phyloP scores from a whole-genome alignment of 371 early-diverging fungal species.

The Globomyces sp. region DNA sequence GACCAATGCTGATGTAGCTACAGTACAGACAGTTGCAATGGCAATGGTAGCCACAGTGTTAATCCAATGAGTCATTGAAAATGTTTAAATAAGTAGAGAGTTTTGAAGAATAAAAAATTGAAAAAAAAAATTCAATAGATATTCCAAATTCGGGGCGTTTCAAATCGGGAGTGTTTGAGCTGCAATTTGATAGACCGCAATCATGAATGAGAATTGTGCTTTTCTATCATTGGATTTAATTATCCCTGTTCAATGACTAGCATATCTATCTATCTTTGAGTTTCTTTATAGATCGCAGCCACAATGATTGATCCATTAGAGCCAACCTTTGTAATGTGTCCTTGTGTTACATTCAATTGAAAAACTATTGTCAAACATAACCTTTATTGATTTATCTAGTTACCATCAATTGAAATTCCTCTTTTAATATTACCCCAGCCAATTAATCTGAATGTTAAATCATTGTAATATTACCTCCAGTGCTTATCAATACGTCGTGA shows the following conservation, averaged over 20 bases:
- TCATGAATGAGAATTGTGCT: no score
- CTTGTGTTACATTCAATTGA: not conserved
- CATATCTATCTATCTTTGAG: not conserved
- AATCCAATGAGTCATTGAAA: no score
- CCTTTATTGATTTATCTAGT: conserved; percentile 11
- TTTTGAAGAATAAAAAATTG: no score
- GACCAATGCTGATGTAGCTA: conserved; percentile 6
- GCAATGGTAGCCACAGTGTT: not conserved
- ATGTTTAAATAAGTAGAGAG: no score
- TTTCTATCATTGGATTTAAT: no score
- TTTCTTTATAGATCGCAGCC: not conserved
- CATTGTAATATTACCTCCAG: conserved; percentile 80
- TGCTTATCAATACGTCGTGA: conserved; percentile 98
- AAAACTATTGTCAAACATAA: not conserved
- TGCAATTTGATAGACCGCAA: no score
- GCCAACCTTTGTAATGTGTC: not conserved
- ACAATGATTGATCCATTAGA: not conserved
- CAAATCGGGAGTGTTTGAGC: no score
- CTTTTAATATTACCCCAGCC: conserved; percentile 97
- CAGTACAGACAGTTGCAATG: conserved; percentile 6
- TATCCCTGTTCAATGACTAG: not conserved
- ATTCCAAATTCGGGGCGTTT: no score
- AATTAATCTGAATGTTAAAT: conserved; percentile 66
- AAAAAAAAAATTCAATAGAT: no score
- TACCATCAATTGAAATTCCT: conserved; percentile 76